Percentiles rank a stretch among this genome's conserved stretches.
Conservation (phyloP, 352 stramenopile genomes). For the Thalassiosira delicatula region DNA sequence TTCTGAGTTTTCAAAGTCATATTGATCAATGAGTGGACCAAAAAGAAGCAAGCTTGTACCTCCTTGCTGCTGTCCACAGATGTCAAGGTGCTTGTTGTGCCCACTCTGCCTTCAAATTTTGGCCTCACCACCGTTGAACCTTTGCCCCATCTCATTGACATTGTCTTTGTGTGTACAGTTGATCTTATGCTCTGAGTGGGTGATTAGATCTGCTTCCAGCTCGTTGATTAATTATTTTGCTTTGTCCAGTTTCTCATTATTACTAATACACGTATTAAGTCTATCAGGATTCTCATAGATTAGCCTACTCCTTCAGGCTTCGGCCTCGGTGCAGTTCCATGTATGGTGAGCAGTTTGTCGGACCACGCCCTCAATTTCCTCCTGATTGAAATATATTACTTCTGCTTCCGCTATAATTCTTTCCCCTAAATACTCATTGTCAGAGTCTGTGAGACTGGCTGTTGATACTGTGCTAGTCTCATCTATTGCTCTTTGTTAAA, state of each 20-base stretch:
- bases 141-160: conserved; percentile 20
- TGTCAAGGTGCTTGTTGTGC: conserved; percentile 46
- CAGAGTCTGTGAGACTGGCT: conserved; percentile 12
- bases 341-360: conserved; percentile 19
- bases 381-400: not conserved
- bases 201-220: conserved; percentile 30
- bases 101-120: not conserved
- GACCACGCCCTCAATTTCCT: not conserved
- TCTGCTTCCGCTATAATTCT: not conserved
- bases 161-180: conserved; percentile 36
- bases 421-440: not conserved
- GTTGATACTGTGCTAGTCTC: conserved; percentile 20
- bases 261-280: conserved; percentile 10
- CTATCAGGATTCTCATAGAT: conserved; percentile 41
- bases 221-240: conserved; percentile 38
- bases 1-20: conserved; percentile 13
- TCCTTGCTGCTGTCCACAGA: conserved; percentile 30
- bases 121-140: conserved; percentile 32
- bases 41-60: conserved; percentile 16
- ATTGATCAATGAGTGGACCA: conserved; percentile 17
- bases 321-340: conserved; percentile 5
- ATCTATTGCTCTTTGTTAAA: conserved; percentile 18
- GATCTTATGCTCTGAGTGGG: conserved; percentile 19
- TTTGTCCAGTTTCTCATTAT: conserved; percentile 43
- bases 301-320: conserved; percentile 19